phyloP scores from a whole-genome alignment of 2,329 filamentous ascomycete genomes.

The Calonectria ilicicola region DNA sequence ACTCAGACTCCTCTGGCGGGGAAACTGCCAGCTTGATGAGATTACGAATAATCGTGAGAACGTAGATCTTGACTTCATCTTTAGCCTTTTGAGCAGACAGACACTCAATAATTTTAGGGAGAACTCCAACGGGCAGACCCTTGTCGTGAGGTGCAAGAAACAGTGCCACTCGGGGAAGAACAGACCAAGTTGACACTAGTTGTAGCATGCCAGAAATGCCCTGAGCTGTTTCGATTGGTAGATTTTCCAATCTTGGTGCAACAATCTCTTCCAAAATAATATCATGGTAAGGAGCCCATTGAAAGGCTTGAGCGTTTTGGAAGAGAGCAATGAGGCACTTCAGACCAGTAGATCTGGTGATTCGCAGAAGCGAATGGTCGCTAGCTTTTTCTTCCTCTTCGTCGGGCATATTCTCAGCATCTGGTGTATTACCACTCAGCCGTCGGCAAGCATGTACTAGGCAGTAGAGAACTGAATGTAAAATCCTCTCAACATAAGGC shows the following conservation, averaged over 20 bases:
- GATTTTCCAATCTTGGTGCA: conserved; percentile 79
- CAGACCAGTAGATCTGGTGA: conserved; percentile 77
- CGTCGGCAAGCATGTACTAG: conserved; percentile 76
- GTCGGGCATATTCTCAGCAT: conserved; percentile 51
- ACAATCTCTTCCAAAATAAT: conserved; percentile 81
- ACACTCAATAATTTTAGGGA: conserved; percentile 79
- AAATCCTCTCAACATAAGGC: conserved; percentile 75
- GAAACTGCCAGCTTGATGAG: conserved; percentile 72
- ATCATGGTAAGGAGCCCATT: conserved; percentile 79
- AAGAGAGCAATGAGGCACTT: conserved; percentile 88
- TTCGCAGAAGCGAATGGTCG: conserved; percentile 70
- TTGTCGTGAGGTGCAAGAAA: conserved; percentile 67
- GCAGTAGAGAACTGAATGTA: conserved; percentile 86
- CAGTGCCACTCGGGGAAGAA: conserved; percentile 71
- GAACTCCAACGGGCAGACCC: conserved; percentile 68
- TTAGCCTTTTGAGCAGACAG: conserved; percentile 80
- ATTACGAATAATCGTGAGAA: conserved; percentile 80
- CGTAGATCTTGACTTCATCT: conserved; percentile 86
- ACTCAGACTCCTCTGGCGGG: conserved; percentile 66
- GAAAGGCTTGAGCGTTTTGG: conserved; percentile 74
- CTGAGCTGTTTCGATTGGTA: conserved; percentile 89
- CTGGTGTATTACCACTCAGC: conserved; percentile 57
- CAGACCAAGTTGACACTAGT: conserved; percentile 85
- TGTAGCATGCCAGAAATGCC: conserved; percentile 86
- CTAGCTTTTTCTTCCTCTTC: conserved; percentile 58